Evolutionary conservation across 345 rosid species (phyloP).

Genomic region (Linum tenue): DNA sequence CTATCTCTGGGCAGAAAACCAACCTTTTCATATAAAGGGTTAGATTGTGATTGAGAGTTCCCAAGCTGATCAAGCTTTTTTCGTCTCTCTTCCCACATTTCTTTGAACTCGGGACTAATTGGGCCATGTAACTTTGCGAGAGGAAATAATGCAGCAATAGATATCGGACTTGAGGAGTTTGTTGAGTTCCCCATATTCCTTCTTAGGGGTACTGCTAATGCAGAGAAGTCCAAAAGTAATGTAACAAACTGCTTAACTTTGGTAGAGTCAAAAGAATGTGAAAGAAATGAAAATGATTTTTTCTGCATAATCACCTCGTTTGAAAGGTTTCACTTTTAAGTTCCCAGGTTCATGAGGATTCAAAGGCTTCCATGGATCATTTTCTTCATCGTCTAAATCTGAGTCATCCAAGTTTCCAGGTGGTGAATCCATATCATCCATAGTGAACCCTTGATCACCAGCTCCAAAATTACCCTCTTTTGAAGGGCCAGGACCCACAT

Average conservation of each 20-base stretch:
- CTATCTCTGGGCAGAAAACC: not conserved
- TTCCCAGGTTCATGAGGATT: conserved; percentile 92
- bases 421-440: conserved; percentile 43
- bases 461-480: conserved; percentile 30
- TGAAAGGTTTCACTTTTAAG: conserved; percentile 76
- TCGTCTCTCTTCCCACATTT: conserved; percentile 48
- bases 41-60: conserved; percentile 30
- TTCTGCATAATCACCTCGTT: conserved; percentile 42
- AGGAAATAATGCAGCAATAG: conserved; percentile 55
- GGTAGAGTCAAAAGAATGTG: conserved; percentile 9
- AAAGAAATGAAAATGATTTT: not conserved
- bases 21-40: conserved; percentile 74
- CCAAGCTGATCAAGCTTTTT: conserved; percentile 20
- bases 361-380: conserved; percentile 90
- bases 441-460: conserved; percentile 32
- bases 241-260: conserved; percentile 8
- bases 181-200: conserved; percentile 28
- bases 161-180: conserved; percentile 18
- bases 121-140: conserved; percentile 64
- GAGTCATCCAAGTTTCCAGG: conserved; percentile 42
- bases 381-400: conserved; percentile 35
- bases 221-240: conserved; percentile 10
- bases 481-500: conserved; percentile 23
- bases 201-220: conserved; percentile 49
- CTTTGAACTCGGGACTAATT: conserved; percentile 59